Evolutionary conservation across 176 grass and related monocot species (phyloP), one percentile per base, ranked within the genome.

Genomic region (Avena insularis): DNA sequence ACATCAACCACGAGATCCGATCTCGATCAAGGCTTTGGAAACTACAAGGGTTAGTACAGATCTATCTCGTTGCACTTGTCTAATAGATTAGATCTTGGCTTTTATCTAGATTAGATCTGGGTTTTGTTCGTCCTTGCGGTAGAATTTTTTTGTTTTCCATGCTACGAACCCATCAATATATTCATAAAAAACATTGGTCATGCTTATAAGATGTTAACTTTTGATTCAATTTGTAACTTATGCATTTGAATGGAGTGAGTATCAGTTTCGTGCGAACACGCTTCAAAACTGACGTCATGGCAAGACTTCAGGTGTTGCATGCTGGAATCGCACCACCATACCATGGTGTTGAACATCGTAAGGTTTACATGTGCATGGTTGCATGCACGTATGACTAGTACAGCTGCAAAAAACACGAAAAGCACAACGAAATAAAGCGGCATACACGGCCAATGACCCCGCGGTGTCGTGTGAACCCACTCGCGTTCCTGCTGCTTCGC

Each of bases 401-500:
- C n/a, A 3, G 56, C 0, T 23, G n/a, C 20, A 47, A 11, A 13
- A 1, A 0, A 79, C 9, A 79, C 9, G 4, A 0, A 13, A 33
- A 29, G 2, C 16, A 0, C 23, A 23, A 62, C 21, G 9, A 25
- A 62, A 10, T 15, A 40, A 15, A 59, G 56, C 71, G 33, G 82
- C 77, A 8, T 14, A 3, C 14, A 55, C 15, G 56, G 77, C n/a
- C 68, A 21, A 77, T 47, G 12, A 12, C 50, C 14, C 19, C 3
- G 45, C 17, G 29, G 33, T 82, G 53, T n/a, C 78, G 88, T 82
- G 88, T 82, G 62, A 77, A 62, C 63, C 59, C 83, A 62, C 23
- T 79, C 60, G 27, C 11, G 25, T 19, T 13, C 40, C 46, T 7
- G 9, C 9, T 3, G 79, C 83, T 48, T 2, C 9, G 9, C 46